Evolutionary conservation across 805 yeast genomes (phyloP).

Genomic region (Myxozyma monticola): DNA sequence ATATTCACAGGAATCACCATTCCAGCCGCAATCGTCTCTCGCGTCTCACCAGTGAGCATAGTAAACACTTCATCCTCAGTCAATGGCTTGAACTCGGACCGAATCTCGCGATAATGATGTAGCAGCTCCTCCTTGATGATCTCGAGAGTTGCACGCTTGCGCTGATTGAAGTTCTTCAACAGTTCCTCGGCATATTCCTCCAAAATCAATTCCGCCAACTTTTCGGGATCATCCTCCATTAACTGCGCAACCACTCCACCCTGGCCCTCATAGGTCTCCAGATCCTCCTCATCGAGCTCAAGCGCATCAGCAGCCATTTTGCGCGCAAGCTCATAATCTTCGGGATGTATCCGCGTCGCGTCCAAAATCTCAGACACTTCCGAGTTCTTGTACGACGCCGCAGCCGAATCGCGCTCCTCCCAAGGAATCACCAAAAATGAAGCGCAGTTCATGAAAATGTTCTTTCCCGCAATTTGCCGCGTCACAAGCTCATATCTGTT

Average conservation of each 20-base stretch:
- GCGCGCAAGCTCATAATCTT: constrained; percentile 92
- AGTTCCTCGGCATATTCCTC: constrained; percentile 92
- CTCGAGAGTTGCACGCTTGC: constrained; percentile 75
- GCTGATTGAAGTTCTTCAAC: constrained; percentile 58
- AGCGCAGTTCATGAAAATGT: constrained; percentile 86
- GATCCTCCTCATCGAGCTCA: constrained; percentile 92
- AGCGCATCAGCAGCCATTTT: constrained; percentile 98
- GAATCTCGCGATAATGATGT: constrained; percentile 81
- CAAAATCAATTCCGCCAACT: constrained; percentile 81
- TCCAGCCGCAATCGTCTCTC: constrained; percentile 65
- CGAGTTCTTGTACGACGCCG: constrained; percentile 55
- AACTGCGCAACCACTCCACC: constrained; percentile 79
- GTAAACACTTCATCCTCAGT: constrained; percentile 75
- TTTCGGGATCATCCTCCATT: constrained; percentile 64
- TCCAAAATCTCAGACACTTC: constrained; percentile 67
- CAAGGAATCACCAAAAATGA: constrained; percentile 80
- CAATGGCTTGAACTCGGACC: constrained; percentile 67
- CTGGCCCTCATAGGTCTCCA: constrained; percentile 73
- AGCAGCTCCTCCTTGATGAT: constrained; percentile 84
- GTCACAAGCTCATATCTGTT: constrained; percentile 82
- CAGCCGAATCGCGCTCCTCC: constrained; percentile 51
- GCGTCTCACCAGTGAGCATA: constrained; percentile 84
- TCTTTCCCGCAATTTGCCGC: constrained; percentile 72
- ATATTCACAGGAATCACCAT: constrained; percentile 73
- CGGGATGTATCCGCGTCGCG: constrained; percentile 96